phyloP scores from a whole-genome alignment of 192 early-diverging fungal species.

The Phycomyces nitens region DNA sequence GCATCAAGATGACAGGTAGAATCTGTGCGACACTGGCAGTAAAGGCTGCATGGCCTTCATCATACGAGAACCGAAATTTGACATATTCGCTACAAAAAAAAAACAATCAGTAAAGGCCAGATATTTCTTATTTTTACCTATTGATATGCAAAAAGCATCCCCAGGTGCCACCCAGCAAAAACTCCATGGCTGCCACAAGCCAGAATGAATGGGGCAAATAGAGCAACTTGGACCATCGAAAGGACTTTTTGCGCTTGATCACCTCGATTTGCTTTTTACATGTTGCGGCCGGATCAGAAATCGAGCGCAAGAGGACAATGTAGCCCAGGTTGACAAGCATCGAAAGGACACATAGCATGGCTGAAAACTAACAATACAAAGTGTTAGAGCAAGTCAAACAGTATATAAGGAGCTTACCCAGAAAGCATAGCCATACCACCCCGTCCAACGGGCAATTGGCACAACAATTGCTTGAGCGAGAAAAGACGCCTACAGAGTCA shows the following conservation, averaged over 20 bases:
- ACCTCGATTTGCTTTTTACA: slow-evolving; percentile 21
- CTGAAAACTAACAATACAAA: slow-evolving; percentile 55
- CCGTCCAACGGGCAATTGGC: slow-evolving; percentile 48
- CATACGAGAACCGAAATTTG: slow-evolving; percentile 61
- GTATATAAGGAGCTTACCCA: slow-evolving; percentile 36
- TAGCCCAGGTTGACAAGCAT: slow-evolving; percentile 69
- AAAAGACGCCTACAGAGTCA: slow-evolving; percentile 53
- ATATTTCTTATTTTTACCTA: slow-evolving; percentile 32
- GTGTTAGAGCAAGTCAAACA: too few relatives aligned
- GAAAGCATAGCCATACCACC: slow-evolving; percentile 47
- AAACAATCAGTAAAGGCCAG: too few relatives aligned
- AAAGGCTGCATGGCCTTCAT: slow-evolving; percentile 61
- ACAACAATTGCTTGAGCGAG: slow-evolving; percentile 64
- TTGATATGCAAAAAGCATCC: slow-evolving; percentile 65
- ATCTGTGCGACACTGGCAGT: slow-evolving; percentile 65
- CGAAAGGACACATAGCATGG: slow-evolving; percentile 61
- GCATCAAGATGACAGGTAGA: slow-evolving; percentile 65
- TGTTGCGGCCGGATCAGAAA: slow-evolving; percentile 18
- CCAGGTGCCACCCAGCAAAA: slow-evolving; percentile 60
- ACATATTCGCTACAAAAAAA: slow-evolving; percentile 58
- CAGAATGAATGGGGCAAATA: slow-evolving; percentile 60
- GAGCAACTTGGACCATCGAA: slow-evolving; percentile 51
- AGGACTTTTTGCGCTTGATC: slow-evolving; percentile 51
- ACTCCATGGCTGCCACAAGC: slow-evolving; percentile 56
- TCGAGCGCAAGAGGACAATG: slow-evolving; percentile 52